These are phyloP conservation scores for Golubevia pallescens DNA, from an alignment of 1,284 basidiomycete genomes.

Conservation along the genomic window DNA sequence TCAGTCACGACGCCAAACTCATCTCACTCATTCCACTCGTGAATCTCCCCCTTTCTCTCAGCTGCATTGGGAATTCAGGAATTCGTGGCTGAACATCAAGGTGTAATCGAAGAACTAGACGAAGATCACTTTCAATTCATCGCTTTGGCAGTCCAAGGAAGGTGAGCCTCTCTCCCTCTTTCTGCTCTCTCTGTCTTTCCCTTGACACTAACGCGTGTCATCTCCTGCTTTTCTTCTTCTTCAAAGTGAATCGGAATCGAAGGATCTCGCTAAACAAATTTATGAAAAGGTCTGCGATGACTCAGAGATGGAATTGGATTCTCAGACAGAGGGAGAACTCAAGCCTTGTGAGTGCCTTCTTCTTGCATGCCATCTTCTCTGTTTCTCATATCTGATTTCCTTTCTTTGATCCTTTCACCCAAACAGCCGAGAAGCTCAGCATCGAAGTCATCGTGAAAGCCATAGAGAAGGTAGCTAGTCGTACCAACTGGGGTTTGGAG, in stretches of 20 bases:
- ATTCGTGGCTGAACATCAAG: neutral
- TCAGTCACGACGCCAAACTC: neutral
- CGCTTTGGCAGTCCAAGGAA: neutral
- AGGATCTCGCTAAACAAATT: too few species aligned
- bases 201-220: too few species aligned
- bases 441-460: constrained; percentile 28
- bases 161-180: constrained; percentile 1
- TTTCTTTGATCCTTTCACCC: neutral
- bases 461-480: constrained; percentile 33
- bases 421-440: constrained; percentile 20
- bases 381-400: too few species aligned
- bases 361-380: too few species aligned
- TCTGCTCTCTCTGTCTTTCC: neutral
- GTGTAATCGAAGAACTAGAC: neutral
- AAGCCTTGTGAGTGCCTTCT: too few species aligned
- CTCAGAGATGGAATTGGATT: too few species aligned
- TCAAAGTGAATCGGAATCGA: too few species aligned
- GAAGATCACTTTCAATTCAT: neutral
- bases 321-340: too few species aligned
- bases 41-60: neutral
- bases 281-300: too few species aligned
- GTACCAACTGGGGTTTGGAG: constrained; percentile 49
- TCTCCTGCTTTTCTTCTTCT: too few species aligned
- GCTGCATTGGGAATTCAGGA: neutral
- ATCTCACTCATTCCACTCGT: neutral